Conservation (phyloP, 495 filamentous ascomycete genomes). For the Usnea hakonensis region DNA sequence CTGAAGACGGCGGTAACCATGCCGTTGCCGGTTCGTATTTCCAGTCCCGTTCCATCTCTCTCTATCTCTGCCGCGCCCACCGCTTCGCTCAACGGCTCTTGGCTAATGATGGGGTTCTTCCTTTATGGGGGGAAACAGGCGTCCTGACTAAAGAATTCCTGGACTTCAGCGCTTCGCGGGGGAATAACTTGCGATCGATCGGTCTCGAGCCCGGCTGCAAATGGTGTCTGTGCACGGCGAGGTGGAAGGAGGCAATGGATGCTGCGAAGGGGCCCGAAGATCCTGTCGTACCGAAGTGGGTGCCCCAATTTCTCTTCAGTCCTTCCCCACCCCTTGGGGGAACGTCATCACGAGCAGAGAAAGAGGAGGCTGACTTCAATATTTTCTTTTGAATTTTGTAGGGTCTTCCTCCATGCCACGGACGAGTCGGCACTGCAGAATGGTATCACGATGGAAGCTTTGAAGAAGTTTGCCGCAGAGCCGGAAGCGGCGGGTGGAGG, state of each 20-base stretch:
- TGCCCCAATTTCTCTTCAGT: background rate
- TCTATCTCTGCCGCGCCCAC: too few species aligned
- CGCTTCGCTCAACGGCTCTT: too few species aligned
- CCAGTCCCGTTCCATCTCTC: background rate
- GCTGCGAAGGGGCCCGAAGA: constrained; percentile 31
- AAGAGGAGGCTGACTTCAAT: background rate
- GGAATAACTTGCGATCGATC: constrained; percentile 47
- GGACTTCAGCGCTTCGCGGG: constrained; percentile 47
- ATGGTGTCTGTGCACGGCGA: constrained; percentile 50
- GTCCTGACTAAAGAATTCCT: constrained; percentile 54
- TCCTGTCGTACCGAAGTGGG: constrained; percentile 26
- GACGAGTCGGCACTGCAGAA: constrained; percentile 25
- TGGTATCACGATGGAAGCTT: constrained; percentile 23
- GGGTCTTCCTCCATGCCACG: constrained; percentile 26
- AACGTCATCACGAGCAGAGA: too few species aligned
- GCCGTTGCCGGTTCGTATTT: constrained; percentile 31
- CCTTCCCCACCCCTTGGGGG: background rate
- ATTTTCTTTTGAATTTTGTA: background rate
- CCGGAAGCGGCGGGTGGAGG: constrained; percentile 19
- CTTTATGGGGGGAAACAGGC: constrained; percentile 17
- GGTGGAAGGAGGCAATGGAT: constrained; percentile 36
- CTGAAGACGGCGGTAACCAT: constrained; percentile 42
- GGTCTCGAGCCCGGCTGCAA: constrained; percentile 50
- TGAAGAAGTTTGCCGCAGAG: constrained; percentile 28
- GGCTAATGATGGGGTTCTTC: background rate